A percentile compares a stretch with the other conserved stretches of the same genome.
Conservation (phyloP, 2,329 filamentous ascomycete species). For the Fusarium foetens region DNA sequence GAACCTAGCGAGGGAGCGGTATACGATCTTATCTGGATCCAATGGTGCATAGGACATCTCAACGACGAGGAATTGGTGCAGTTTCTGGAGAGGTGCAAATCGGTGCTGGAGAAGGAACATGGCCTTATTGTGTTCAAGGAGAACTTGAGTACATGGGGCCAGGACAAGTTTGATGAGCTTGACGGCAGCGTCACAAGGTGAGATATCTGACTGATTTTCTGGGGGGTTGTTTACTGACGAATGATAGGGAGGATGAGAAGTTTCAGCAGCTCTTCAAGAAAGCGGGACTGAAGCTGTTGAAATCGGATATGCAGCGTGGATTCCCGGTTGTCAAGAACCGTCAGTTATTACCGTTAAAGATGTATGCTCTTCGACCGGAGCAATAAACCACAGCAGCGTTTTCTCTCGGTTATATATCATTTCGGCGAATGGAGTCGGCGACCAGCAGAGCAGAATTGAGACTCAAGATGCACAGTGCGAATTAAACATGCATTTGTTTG, state of each 20-base stretch:
- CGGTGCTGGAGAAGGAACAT: constrained; percentile 45
- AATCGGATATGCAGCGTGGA: constrained; percentile 76
- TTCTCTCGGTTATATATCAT: not conserved
- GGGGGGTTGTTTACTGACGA: rapidly evolving
- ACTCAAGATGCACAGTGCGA: not conserved
- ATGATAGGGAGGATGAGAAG: constrained; percentile 67
- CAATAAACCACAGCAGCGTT: not conserved
- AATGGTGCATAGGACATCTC: constrained; percentile 90
- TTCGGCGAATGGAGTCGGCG: not conserved
- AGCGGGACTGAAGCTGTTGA: constrained; percentile 75
- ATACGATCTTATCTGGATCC: constrained; percentile 89
- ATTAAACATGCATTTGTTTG: not conserved
- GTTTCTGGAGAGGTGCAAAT: constrained; percentile 72
- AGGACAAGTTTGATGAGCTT: constrained; percentile 77
- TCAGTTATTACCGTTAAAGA: constrained; percentile 75
- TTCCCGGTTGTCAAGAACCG: constrained; percentile 65
- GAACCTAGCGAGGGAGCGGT: constrained; percentile 52
- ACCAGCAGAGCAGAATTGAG: not conserved
- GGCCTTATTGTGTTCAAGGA: constrained; percentile 63
- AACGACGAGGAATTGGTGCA: constrained; percentile 76
- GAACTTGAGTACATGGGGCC: constrained; percentile 69
- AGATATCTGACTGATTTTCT: not conserved
- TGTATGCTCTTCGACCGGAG: constrained; percentile 77
- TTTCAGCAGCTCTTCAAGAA: constrained; percentile 75
- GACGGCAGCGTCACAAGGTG: constrained; percentile 82